phyloP scores from a whole-genome alignment of 73 alveolate species.

The Tetrahymena elliotti region DNA sequence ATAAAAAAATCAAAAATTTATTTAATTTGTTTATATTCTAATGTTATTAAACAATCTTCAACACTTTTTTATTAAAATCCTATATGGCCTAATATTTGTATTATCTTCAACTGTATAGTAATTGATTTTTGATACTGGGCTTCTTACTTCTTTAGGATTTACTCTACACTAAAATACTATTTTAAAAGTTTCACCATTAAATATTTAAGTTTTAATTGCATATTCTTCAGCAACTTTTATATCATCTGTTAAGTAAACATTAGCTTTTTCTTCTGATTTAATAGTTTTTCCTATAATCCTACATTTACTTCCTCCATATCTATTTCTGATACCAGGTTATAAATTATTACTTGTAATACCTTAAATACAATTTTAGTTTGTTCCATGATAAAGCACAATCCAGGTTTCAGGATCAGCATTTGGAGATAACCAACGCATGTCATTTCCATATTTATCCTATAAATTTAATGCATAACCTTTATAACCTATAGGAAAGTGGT shows the following conservation, averaged over 20 bases:
- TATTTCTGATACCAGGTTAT: background rate
- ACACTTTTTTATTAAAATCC: too few species aligned
- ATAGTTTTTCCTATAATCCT: background rate
- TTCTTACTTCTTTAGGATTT: background rate
- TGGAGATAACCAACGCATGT: background rate
- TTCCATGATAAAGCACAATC: background rate
- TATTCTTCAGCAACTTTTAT: background rate
- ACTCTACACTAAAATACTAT: background rate
- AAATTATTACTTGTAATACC: background rate
- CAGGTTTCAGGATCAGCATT: background rate
- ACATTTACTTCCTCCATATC: background rate
- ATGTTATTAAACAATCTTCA: too few species aligned
- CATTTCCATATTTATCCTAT: background rate
- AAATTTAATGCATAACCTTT: background rate
- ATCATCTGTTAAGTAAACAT: background rate
- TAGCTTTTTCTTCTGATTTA: background rate
- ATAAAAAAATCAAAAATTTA: too few species aligned
- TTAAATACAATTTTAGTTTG: background rate
- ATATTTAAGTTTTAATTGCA: background rate
- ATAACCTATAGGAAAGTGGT: background rate
- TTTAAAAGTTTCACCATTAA: background rate
- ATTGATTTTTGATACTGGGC: background rate
- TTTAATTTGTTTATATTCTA: too few species aligned
- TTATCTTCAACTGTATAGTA: background rate
- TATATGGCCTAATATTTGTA: background rate